Evolutionary conservation across 129 eudicot genomes (phyloP), one percentile per base, ranked within the genome.

Genomic region (Chrysanthemum seticuspe): DNA sequence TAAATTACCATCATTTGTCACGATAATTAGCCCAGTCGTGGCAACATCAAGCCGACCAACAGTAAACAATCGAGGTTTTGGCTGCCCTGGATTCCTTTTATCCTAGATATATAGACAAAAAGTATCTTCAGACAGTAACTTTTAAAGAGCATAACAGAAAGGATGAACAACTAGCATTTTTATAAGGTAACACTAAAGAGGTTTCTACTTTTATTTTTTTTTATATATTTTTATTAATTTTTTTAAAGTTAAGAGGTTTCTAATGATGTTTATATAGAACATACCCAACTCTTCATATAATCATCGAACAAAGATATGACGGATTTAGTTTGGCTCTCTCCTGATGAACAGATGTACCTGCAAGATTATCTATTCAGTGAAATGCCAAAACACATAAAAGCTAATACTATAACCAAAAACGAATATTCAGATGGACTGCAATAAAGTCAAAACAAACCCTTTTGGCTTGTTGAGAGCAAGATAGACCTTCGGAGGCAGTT

Each of bases 401-500:
- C 72, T 54, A 61, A 54, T 13, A 55, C 16, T 56, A 5, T 6
- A 55, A 57, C 67, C 10, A 6, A 2, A 69, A 25, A 25, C 6
- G 2, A 78, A 9, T 21, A 53, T 10, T 19, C 4, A 53, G 18
- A 49, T 21, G 15, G 44, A 13, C 15, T 14, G 50, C 9, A 68
- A 53, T 69, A 58, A 73, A 71, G 54, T 76, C 84, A 71, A 76
- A 93, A 79, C 92, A 65, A 74, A 93, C 98, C 99, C 99, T 83
- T 94, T 94, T 65, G 99, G 99, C 91, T 94, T 94, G 96, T 94
- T 94, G 60, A 94, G 74, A 54, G 99, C 99, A 76, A 94, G 83
- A 83, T 94, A 90, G 56, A 94, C 91, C 87, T 90, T 94, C 1
- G 96, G 91, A 59, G 99, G 97, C 80, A 94, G 83, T 72, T 83